Evolutionary conservation across 1,284 basidiomycete species (phyloP).

Genomic region (Paramarasmius palmivorus): DNA sequence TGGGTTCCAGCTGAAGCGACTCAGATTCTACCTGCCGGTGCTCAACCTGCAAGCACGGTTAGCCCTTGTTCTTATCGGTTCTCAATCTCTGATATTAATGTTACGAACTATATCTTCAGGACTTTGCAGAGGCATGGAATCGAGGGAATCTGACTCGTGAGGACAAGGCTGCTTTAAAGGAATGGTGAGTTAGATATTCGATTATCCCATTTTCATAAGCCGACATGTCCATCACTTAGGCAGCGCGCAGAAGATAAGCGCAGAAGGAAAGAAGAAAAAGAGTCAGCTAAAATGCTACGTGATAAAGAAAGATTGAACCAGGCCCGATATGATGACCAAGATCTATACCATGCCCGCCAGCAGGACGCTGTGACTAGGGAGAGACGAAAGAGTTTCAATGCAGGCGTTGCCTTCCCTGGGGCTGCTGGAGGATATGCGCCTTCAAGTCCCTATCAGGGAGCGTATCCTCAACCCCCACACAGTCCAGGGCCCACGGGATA

Average conservation of each 20-base stretch:
- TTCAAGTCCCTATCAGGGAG: conserved; percentile 8
- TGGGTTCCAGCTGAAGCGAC: conserved; percentile 47
- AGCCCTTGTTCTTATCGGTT: conserved; percentile 19
- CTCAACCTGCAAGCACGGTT: conserved; percentile 58
- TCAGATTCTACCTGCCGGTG: conserved; percentile 54
- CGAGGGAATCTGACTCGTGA: conserved; percentile 39
- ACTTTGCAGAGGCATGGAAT: conserved; percentile 59
- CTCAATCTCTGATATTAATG: too few relatives aligned
- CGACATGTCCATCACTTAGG: conserved; percentile 38
- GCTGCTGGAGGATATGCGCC: conserved; percentile 7
- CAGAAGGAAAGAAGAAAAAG: conserved; percentile 57
- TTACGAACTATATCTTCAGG: conserved; percentile 34
- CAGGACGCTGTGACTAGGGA: conserved; percentile 43
- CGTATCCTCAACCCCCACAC: conserved; percentile 1
- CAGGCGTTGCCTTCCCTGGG: conserved; percentile 20
- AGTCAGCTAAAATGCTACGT: conserved; percentile 48
- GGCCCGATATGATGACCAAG: conserved; percentile 48
- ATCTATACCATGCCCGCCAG: conserved; percentile 53
- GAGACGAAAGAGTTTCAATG: conserved; percentile 45
- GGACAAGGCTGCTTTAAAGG: conserved; percentile 43
- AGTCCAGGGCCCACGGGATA: not conserved
- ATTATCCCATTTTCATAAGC: not conserved
- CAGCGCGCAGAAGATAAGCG: conserved; percentile 59
- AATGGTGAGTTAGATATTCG: conserved; percentile 45
- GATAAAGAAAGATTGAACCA: conserved; percentile 40